Evolutionary conservation across 805 yeast genomes (phyloP), one percentile per base, ranked within the genome.

Genomic region (Yarrowia sp.): DNA sequence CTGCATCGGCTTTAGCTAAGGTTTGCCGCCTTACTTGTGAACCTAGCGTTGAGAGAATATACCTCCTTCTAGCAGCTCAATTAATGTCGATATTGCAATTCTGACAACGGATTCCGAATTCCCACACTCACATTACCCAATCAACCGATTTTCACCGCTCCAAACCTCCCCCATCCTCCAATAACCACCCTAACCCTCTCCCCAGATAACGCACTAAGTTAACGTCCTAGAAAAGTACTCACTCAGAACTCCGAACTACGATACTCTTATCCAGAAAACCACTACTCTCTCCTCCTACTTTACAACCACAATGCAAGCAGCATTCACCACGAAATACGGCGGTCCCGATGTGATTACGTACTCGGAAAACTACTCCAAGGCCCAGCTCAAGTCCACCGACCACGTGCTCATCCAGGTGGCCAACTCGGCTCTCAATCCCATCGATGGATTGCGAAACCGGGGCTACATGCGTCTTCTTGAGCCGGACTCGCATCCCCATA

Each of bases 401-500:
- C 54, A 64, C 17, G 67, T 71, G n/a, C 65, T 70, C 11, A 56
- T 71, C 46, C 66, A 68, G 62, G 67, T 54, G 21, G 30, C 43
- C 11, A 69, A 72, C 16, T 68, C 66, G 11, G 72, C 71, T 12
- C 52, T 70, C 33, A 71, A 71, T 48, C 74, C 73, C 26, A 63
- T 69, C 32, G 74, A 71, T 43, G 67, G 69, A 61, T 62, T 66
- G 49, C 32, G 62, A 11, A 67, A 67, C 16, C 26, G 19, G 4
- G 71, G 71, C 2, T 16, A 24, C 5, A 4, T 68, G 58, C 58
- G 62, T 28, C 33, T 48, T 32, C 26, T 67, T 19, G 26, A 30
- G 26, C 41, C 65, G 11, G 24, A 16, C 24, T 58, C 66, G 16
- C 62, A 66, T 12, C 70, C 70, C 21, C 36, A 62, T n/a, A 59